Evolutionary conservation across 768 basidiomycete species (phyloP).

Genomic region (Lactifluus hygrophoroides): DNA sequence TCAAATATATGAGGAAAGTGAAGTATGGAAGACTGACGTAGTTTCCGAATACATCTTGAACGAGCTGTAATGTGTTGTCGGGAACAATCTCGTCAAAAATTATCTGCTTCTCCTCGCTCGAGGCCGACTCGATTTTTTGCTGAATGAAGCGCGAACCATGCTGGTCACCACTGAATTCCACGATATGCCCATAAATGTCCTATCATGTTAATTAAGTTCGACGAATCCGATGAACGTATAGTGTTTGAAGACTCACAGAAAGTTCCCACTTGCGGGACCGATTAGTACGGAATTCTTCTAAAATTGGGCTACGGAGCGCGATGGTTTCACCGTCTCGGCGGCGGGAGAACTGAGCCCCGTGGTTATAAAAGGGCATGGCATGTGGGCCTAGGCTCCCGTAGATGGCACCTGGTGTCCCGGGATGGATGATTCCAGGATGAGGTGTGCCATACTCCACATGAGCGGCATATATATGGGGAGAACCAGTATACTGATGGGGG

Average conservation of each 20-base stretch:
- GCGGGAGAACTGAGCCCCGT: slow-evolving; percentile 36
- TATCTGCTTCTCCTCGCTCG: slow-evolving; percentile 67
- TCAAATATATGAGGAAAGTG: not conserved
- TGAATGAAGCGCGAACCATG: slow-evolving; percentile 99
- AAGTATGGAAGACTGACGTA: slow-evolving; percentile 48
- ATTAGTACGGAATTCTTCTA: slow-evolving; percentile 82
- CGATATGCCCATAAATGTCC: slow-evolving; percentile 81
- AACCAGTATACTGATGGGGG: slow-evolving; percentile 29
- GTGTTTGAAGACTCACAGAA: slow-evolving; percentile 29
- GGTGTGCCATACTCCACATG: slow-evolving; percentile 41
- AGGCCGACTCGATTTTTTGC: slow-evolving; percentile 67
- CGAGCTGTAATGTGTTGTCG: slow-evolving; percentile 59
- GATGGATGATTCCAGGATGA: slow-evolving; percentile 35
- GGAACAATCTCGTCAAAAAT: slow-evolving; percentile 88
- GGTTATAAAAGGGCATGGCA: slow-evolving; percentile 22
- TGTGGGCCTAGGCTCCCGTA: slow-evolving; percentile 31
- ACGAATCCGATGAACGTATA: not conserved
- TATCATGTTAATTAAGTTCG: slow-evolving; percentile 26
- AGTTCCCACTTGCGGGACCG: slow-evolving; percentile 78
- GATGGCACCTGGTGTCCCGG: slow-evolving; percentile 26
- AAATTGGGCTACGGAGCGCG: slow-evolving; percentile 54
- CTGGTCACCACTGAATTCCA: slow-evolving; percentile 91
- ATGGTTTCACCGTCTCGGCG: slow-evolving; percentile 34
- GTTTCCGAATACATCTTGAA: slow-evolving; percentile 93
- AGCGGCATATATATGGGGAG: slow-evolving; percentile 31